Percentiles rank a stretch among this genome's conserved stretches.
Evolutionary conservation across 257 asterid genomes (phyloP).

Genomic region (Parsonsia alboflavescens): DNA sequence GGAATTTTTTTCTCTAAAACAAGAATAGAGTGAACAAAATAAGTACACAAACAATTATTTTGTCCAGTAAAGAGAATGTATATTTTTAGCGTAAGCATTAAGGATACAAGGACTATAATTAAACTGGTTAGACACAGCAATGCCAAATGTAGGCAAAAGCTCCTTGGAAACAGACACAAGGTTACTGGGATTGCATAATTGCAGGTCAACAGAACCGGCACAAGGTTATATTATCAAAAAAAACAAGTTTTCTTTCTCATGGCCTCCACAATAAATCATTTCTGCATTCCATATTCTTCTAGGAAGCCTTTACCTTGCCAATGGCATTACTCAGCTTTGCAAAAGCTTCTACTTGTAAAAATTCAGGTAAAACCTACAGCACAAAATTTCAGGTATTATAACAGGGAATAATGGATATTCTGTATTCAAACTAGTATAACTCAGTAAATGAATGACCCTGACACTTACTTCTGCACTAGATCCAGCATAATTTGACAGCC

Average conservation of each 20-base stretch:
- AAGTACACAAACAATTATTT: neutral
- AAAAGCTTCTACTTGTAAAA: conserved; percentile 98
- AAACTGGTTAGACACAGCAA: neutral
- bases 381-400: conserved; percentile 26
- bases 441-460: neutral
- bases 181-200: neutral
- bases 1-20: neutral
- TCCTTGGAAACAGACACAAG: neutral
- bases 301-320: conserved; percentile 54
- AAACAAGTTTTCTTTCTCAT: neutral
- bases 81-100: neutral
- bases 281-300: neutral
- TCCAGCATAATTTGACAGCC: conserved; percentile 97
- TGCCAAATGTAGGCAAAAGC: neutral
- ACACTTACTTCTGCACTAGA: conserved; percentile 80
- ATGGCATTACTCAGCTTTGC: conserved; percentile 82
- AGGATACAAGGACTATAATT: neutral
- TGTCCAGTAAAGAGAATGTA: neutral
- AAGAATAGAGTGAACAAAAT: neutral
- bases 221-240: neutral
- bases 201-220: neutral
- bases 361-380: conserved; percentile 90
- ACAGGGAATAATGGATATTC: conserved; percentile 3
- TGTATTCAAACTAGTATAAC: neutral
- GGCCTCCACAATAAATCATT: neutral